phyloP scores from a whole-genome alignment of 2,329 filamentous ascomycete genomes.

The Fusarium aywerte region DNA sequence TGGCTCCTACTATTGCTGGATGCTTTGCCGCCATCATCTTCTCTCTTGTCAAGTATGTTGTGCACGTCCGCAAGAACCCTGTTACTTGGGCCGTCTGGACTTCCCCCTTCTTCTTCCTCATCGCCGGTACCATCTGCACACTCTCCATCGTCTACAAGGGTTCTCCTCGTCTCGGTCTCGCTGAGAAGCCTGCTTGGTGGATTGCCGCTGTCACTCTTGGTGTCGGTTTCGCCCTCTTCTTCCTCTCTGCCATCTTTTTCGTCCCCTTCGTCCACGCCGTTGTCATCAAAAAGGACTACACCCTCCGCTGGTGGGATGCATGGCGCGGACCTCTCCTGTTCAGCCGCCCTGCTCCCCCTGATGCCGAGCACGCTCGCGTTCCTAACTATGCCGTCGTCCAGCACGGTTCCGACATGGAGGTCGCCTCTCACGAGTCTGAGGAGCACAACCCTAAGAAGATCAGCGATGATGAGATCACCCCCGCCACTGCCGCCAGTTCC shows the following conservation, averaged over 20 bases:
- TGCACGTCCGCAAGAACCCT: slow-evolving; percentile 77
- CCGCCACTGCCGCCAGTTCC: slow-evolving; percentile 36
- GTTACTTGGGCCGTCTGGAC: slow-evolving; percentile 78
- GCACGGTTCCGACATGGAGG: slow-evolving; percentile 63
- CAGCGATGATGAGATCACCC: slow-evolving; percentile 49
- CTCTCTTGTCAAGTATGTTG: slow-evolving; percentile 69
- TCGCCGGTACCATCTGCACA: slow-evolving; percentile 78
- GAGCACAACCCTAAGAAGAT: slow-evolving; percentile 34
- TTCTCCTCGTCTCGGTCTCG: slow-evolving; percentile 61
- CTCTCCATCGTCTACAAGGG: slow-evolving; percentile 86
- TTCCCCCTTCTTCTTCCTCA: slow-evolving; percentile 80
- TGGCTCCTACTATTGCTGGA: slow-evolving; percentile 75
- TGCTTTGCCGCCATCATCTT: slow-evolving; percentile 76
- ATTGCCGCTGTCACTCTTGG: slow-evolving; percentile 75
- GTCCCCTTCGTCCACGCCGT: slow-evolving; percentile 74
- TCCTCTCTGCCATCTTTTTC: slow-evolving; percentile 75
- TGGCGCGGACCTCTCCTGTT: slow-evolving; percentile 72
- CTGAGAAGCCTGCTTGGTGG: slow-evolving; percentile 70
- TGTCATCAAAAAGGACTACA: slow-evolving; percentile 75
- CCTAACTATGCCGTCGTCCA: slow-evolving; percentile 84
- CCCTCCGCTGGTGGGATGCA: slow-evolving; percentile 71
- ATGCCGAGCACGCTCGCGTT: slow-evolving; percentile 66
- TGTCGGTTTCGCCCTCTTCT: slow-evolving; percentile 66
- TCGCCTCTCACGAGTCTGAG: slow-evolving; percentile 37
- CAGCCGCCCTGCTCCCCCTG: slow-evolving; percentile 65